Evolutionary conservation across 345 rosid species (phyloP), one percentile per base, ranked within the genome.

Genomic region (Combretum micranthum): DNA sequence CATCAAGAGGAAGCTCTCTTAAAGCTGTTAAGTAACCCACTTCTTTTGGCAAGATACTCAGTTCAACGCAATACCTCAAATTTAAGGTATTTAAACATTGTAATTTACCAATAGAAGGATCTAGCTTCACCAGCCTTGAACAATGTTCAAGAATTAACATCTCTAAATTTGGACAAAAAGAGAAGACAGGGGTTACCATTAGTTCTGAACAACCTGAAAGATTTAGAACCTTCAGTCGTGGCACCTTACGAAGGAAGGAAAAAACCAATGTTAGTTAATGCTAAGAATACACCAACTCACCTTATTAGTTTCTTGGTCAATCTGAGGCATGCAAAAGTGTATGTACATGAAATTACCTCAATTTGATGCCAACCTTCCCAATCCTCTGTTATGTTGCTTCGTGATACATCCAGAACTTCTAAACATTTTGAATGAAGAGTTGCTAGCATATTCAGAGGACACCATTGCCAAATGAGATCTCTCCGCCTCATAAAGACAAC

Each of bases 91-190:
- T 46, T 21, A 50, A 50, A 7, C 0, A 0, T 20, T 49, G 2
- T 9, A 60, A 20, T 0, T 20, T 1, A 20, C 63, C 0, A 7
- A 60, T 60, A 0, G 55, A 50, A 3, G 52, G 48, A 60, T 60
- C 55, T 37, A 60, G 26, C 55, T 50, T 42, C 20, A 60, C 48
- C 55, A 50, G 5, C 17, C 18, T 55, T 0, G 26, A 26, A 49
- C 63, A 60, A 37, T 3, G 44, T 47, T 60, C 48, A 20, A 60
- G 37, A 50, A 60, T 60, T 54, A 60, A 15, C 21, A 48, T 49
- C 11, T 16, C 55, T 20, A 60, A 21, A 20, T 49, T 20, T 18
- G 42, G 0, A 32, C 16, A 37, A 3, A 53, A 46, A 23, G 63
- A 48, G 32, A 60, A 42, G 16, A 14, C 23, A 19, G 63, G 63